A percentile compares a stretch with the other conserved stretches of the same genome.
Evolutionary conservation across 345 rosid species (phyloP).

Genomic region (Stellera chamaejasme): DNA sequence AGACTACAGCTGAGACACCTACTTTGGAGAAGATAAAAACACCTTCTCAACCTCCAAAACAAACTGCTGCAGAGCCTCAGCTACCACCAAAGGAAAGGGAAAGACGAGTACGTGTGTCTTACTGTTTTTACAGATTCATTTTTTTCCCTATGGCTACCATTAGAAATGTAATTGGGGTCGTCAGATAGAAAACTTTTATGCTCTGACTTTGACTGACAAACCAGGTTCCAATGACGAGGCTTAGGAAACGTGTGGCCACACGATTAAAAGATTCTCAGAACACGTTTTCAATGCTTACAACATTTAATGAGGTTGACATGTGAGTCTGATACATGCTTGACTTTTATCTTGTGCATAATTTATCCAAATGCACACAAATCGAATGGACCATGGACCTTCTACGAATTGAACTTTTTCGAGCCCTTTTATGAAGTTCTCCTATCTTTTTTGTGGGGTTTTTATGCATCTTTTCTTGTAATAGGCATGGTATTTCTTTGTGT

Average conservation of each 20-base stretch:
- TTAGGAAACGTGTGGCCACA: slow-evolving; percentile 87
- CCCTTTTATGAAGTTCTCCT: background rate
- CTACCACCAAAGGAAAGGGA: slow-evolving; percentile 99
- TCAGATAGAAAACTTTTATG: background rate
- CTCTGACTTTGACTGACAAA: slow-evolving; percentile 7
- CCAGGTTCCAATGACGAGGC: slow-evolving; percentile 99
- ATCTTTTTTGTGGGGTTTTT: background rate
- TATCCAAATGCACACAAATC: no score
- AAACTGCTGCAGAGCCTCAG: slow-evolving; percentile 76
- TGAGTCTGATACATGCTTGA: slow-evolving; percentile 16
- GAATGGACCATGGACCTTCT: no score
- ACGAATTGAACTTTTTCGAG: background rate
- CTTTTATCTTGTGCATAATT: background rate
- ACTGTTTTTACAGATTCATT: background rate
- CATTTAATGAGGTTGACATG: slow-evolving; percentile 99
- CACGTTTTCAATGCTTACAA: slow-evolving; percentile 91
- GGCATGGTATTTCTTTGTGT: no score
- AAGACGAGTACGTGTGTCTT: slow-evolving; percentile 61
- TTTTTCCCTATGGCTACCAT: no score
- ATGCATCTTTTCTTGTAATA: no score
- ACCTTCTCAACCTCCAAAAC: slow-evolving; percentile 45
- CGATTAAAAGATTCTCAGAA: slow-evolving; percentile 97
- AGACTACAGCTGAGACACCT: slow-evolving; percentile 43
- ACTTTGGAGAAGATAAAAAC: slow-evolving; percentile 48
- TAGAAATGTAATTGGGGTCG: background rate